Conservation (phyloP, 371 early-diverging fungal species). For the Apophysomyces elegans region DNA sequence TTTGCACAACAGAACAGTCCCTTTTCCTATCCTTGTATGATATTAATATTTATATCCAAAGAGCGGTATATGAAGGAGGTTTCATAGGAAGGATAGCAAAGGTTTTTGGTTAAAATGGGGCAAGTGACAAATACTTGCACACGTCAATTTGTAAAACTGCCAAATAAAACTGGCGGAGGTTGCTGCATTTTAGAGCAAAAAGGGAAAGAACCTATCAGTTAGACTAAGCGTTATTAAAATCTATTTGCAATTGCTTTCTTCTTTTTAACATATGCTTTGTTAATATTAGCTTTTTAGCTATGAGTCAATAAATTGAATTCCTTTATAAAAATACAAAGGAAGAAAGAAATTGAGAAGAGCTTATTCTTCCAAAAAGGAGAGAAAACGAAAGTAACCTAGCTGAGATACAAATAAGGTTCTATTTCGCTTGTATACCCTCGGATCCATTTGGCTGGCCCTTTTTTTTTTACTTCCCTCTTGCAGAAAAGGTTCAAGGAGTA, state of each 20-base stretch:
- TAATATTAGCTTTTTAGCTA: too few relatives aligned
- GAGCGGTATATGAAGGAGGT: background rate
- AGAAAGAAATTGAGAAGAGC: background rate
- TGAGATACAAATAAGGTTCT: background rate
- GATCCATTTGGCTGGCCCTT: background rate
- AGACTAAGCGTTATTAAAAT: background rate
- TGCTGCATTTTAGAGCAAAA: background rate
- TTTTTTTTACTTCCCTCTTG: background rate
- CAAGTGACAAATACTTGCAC: background rate
- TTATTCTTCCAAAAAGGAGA: background rate
- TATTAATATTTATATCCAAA: background rate
- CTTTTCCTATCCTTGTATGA: background rate
- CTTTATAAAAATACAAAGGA: background rate
- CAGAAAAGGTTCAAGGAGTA: conserved; percentile 4
- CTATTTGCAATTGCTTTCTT: too few relatives aligned
- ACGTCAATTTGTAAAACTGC: conserved; percentile 8
- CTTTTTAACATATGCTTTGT: too few relatives aligned
- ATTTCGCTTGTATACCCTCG: background rate
- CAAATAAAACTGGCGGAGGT: conserved; percentile 9
- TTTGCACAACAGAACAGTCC: too few relatives aligned
- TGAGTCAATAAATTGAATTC: too few relatives aligned
- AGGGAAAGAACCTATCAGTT: background rate
- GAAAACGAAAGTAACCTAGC: background rate
- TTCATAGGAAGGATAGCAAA: background rate
- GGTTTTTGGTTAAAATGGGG: background rate